Evolutionary conservation across 108 stramenopile species (phyloP).

Genomic region (Epithemia pelagica): DNA sequence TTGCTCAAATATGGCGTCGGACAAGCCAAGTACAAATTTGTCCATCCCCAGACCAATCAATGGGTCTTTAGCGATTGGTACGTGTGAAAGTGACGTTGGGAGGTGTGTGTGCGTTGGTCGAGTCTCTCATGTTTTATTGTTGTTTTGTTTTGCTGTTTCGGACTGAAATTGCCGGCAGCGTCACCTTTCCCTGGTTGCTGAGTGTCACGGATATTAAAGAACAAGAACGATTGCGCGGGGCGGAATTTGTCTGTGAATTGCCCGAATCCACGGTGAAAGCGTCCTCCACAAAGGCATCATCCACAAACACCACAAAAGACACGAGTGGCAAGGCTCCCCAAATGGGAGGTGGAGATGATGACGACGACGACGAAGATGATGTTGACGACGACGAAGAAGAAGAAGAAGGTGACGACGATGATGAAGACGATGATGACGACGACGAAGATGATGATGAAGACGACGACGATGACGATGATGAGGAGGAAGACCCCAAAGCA

Average conservation of each 20-base stretch:
- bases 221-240: constrained; percentile 53
- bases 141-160: too few relatives aligned
- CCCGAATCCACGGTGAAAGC: not conserved
- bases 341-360: not conserved
- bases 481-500: not conserved
- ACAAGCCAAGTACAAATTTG: constrained; percentile 63
- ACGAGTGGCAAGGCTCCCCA: not conserved
- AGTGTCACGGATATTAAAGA: constrained; percentile 41
- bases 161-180: too few relatives aligned
- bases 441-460: not conserved
- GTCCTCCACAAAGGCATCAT: too few relatives aligned
- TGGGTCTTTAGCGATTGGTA: constrained; percentile 7
- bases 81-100: too few relatives aligned
- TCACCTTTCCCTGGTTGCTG: constrained; percentile 94
- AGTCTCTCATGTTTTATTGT: too few relatives aligned
- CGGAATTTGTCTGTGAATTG: constrained; percentile 14
- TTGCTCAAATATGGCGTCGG: constrained; percentile 90
- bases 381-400: constrained; percentile 8
- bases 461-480: not conserved
- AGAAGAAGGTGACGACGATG: not conserved
- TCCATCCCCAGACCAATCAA: constrained; percentile 12
- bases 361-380: constrained; percentile 6
- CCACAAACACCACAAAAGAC: too few relatives aligned
- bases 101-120: too few relatives aligned
- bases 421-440: not conserved